Evolutionary conservation across 1,284 basidiomycete genomes (phyloP), one percentile per base, ranked within the genome.

Genomic region (Heterobasidion occidentale): DNA sequence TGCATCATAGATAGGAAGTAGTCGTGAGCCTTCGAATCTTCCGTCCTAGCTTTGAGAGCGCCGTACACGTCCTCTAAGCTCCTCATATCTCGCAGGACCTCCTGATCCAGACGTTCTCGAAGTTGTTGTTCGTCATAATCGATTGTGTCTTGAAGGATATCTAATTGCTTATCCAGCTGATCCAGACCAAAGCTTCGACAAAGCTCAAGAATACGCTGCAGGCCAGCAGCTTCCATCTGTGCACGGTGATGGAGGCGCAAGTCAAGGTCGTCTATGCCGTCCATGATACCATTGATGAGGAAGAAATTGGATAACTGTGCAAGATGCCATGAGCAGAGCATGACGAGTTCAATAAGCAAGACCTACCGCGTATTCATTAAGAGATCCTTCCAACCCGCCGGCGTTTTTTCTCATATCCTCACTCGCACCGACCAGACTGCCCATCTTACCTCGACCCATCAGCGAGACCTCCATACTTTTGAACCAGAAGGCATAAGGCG

Each of bases 1-100:
- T 95, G 92, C 79, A 99, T 82, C 65, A 93, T 89, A 33, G 92
- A 92, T 52, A 97, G 75, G 68, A 99, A 90, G 68, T 97, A 90
- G 61, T 92, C 88, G 63, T 83, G 80, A 1, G 94, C 93, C 57
- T 85, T 84, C 3, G 90, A 84, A 50, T 88, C 88, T 57, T 86
- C 77, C 17, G 88, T 86, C 66, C 83, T 88, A 33, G 83, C 75
- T 60, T 85, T 77, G 54, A 99, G 79, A 1, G 90, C 90, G 57
- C 86, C 83, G 74, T 92, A 95, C 15, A 98, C 87, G 65, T 98
- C 94, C 63, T 90, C 81, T 7, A 93, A 90, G 60, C 89, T 87
- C 54, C 80, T 82, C 61, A 97, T 79, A 67, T 92, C 87, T 54
- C 81, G 80, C 1, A 98, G 75, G 51, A 92, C 81, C 51, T 84